Base-by-base conservation (phyloP, 352 stramenopile genomes). In the Phytopythium delawarense region DNA sequence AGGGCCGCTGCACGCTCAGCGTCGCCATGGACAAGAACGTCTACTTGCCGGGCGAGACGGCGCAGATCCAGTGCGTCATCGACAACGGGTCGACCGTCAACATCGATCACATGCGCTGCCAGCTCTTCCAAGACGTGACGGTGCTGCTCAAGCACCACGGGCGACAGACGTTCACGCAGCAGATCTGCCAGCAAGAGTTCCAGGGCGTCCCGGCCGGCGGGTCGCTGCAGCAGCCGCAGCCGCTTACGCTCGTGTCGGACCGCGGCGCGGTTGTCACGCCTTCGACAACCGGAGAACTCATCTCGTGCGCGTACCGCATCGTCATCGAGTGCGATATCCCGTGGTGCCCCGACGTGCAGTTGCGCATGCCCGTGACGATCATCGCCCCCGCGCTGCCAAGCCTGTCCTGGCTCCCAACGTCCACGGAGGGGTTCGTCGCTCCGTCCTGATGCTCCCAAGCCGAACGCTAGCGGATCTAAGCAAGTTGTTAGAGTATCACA, bases 21-120 rank as follows among this genome's bases (percentile, higher is more conserved):
- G 80, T 87, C 7, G 69, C 73, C 0, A 84, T 89, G 79, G 78
- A 92, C 70, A 92, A 89, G 63, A 89, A 83, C 60, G 75, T 87
- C 35, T 92, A 89, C 50, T 65, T 88, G 35, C 60, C 82, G 1
- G 71, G 76, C 5, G 80, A 89, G 40, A 86, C 76, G 11, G 72
- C 79, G 34, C 64, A 81, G 40, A 85, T 89, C 68, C 69, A 82
- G 25, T 87, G 76, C 67, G 71, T 81, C 53, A 78, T 89, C 65
- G 74, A 74, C 49, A 89, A 92, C 64, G 51, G 65, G 18, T 89
- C 82, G 25, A 65, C 67, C 7, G 71, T 80, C 28, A 74, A 88
- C 57, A 82, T 92, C 63, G 64, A 69, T n/a, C 59, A 63, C 50
- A 88, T 92, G 78, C 73, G 70, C 46, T 85, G 76, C 53, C 68